Conservation (phyloP, 228 moss, liverwort and hornwort genomes). For the Sphagnum fallax region DNA sequence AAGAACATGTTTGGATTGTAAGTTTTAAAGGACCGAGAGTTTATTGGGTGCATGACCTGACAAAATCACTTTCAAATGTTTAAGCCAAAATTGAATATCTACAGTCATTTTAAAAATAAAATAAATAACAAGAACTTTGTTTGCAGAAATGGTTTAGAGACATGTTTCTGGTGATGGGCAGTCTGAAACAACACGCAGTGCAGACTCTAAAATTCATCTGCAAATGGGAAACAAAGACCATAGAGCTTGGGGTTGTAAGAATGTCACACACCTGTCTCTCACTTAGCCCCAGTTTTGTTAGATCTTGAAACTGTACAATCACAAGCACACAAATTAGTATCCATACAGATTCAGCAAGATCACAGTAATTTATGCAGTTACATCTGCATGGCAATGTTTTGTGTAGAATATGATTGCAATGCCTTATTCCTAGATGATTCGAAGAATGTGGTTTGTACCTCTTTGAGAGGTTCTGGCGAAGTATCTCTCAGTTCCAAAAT, state of each 20-base stretch:
- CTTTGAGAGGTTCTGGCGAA: conserved; percentile 29
- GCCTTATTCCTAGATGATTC: background rate
- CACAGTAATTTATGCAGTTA: too few relatives aligned
- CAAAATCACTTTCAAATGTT: background rate
- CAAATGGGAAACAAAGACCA: too few relatives aligned
- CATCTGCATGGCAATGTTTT: background rate
- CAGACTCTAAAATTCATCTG: background rate
- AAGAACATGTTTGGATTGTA: too few relatives aligned
- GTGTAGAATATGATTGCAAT: too few relatives aligned
- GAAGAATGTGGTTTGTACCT: conserved; percentile 11
- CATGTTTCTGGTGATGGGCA: background rate
- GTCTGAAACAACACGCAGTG: background rate
- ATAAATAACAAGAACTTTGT: too few relatives aligned
- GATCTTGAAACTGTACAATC: conserved; percentile 19
- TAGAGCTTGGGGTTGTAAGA: too few relatives aligned
- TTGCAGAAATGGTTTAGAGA: background rate
- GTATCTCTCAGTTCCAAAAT: conserved; percentile 24
- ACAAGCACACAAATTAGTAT: too few relatives aligned
- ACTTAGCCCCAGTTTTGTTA: conserved; percentile 39
- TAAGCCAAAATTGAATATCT: background rate
- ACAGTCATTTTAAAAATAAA: background rate
- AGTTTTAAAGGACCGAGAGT: too few relatives aligned
- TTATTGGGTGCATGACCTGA: too few relatives aligned
- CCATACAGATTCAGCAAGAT: background rate
- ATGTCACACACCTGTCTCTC: conserved; percentile 23